Conservation (phyloP, 352 stramenopile species). For the Pythium monospermum region DNA sequence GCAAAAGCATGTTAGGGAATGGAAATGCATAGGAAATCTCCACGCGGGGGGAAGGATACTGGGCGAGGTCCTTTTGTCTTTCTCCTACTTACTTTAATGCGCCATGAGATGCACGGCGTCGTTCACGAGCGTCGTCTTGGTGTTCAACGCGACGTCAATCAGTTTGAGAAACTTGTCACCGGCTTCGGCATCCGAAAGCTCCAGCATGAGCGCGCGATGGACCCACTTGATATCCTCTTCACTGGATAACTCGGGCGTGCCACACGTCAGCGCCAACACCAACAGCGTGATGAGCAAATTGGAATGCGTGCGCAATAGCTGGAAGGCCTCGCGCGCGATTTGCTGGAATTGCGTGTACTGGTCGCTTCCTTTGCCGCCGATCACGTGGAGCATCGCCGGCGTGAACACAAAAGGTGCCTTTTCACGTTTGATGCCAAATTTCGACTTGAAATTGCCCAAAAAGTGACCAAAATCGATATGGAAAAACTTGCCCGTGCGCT, state of each 20-base stretch:
- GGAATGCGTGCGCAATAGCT: slow-evolving; percentile 63
- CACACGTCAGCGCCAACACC: slow-evolving; percentile 68
- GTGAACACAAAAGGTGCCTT: slow-evolving; percentile 92
- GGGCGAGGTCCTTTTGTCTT: too few species aligned
- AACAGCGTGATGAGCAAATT: slow-evolving; percentile 83
- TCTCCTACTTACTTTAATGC: too few species aligned
- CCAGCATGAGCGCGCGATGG: slow-evolving; percentile 74
- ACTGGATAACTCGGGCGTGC: slow-evolving; percentile 73
- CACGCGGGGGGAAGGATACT: too few species aligned
- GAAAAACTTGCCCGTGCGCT: slow-evolving; percentile 90
- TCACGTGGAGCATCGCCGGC: slow-evolving; percentile 78
- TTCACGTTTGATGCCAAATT: slow-evolving; percentile 89
- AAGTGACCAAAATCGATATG: slow-evolving; percentile 97
- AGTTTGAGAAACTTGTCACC: slow-evolving; percentile 63
- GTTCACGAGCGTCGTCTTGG: slow-evolving; percentile 78
- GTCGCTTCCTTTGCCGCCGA: slow-evolving; percentile 74
- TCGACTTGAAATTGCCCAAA: slow-evolving; percentile 94
- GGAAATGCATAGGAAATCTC: too few species aligned
- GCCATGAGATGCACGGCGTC: slow-evolving; percentile 84
- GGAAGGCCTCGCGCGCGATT: slow-evolving; percentile 61
- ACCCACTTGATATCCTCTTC: slow-evolving; percentile 76
- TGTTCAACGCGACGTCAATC: slow-evolving; percentile 70
- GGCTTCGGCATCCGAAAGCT: slow-evolving; percentile 59
- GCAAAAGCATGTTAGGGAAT: too few species aligned
- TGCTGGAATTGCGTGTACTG: slow-evolving; percentile 74